Percentiles rank a stretch among this genome's conserved stretches.
Conservation (phyloP, 106 monocot genomes). For the Phalaenopsis equestris region DNA sequence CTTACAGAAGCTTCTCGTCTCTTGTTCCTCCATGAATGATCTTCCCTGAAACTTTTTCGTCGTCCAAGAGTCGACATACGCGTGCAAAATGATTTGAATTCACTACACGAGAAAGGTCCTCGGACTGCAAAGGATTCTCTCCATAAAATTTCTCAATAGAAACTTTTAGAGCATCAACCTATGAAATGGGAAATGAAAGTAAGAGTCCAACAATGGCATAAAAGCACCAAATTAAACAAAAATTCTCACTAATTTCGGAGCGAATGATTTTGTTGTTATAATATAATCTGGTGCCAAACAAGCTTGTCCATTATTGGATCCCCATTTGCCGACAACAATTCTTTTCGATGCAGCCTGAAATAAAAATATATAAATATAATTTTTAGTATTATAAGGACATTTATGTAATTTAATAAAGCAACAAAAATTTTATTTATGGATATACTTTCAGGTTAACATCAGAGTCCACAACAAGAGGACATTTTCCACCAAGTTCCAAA, state of each 20-base stretch:
- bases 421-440: not conserved
- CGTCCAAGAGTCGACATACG: slow-evolving; percentile 48
- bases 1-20: slow-evolving; percentile 60
- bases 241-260: slow-evolving; percentile 44
- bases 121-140: slow-evolving; percentile 40
- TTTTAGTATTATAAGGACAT: not conserved
- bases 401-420: not conserved
- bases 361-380: slow-evolving; percentile 8
- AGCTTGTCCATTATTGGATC: slow-evolving; percentile 66
- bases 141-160: slow-evolving; percentile 59
- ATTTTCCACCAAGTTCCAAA: slow-evolving; percentile 80
- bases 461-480: slow-evolving; percentile 58
- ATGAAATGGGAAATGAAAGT: not conserved
- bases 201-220: not conserved
- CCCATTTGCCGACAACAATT: slow-evolving; percentile 69
- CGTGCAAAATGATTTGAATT: slow-evolving; percentile 59
- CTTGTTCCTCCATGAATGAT: slow-evolving; percentile 53
- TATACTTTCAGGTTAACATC: slow-evolving; percentile 34
- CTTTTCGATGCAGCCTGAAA: slow-evolving; percentile 46
- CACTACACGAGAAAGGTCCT: slow-evolving; percentile 58
- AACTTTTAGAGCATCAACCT: slow-evolving; percentile 41
- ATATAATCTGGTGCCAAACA: slow-evolving; percentile 71
- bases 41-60: slow-evolving; percentile 37
- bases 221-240: not conserved
- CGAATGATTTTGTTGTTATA: slow-evolving; percentile 55